phyloP scores from a whole-genome alignment of 257 asterid species.

The Coffea canephora region DNA sequence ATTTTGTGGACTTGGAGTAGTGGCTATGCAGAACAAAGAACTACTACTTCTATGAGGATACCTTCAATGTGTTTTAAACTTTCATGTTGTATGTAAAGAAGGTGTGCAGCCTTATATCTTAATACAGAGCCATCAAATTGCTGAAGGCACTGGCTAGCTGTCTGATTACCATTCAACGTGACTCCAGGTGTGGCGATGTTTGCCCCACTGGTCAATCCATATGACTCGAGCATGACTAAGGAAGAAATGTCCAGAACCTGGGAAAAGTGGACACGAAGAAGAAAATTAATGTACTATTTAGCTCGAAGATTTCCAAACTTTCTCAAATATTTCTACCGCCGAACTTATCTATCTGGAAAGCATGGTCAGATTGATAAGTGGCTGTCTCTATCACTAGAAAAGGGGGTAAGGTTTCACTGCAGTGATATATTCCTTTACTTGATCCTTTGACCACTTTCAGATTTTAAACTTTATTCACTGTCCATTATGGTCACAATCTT shows the following conservation, averaged over 20 bases:
- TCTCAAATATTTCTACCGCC: conserved; percentile 56
- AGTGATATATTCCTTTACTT: neutral
- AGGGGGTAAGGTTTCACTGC: conserved; percentile 40
- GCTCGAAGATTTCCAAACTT: conserved; percentile 73
- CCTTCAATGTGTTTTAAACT: neutral
- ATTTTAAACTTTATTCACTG: neutral
- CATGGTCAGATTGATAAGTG: conserved; percentile 71
- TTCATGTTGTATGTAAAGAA: neutral
- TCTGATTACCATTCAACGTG: neutral
- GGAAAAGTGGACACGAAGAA: conserved; percentile 64
- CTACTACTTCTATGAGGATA: neutral
- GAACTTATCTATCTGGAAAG: conserved; percentile 72
- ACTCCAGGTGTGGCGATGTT: conserved; percentile 75
- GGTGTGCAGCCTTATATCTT: neutral
- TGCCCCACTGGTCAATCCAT: conserved; percentile 77
- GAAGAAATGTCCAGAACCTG: conserved; percentile 68
- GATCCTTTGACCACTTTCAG: neutral
- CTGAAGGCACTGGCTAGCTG: neutral
- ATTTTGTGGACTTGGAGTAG: no score
- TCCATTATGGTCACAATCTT: neutral
- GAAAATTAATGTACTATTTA: conserved; percentile 48
- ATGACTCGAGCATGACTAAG: conserved; percentile 70
- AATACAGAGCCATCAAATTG: neutral
- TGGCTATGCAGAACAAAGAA: neutral
- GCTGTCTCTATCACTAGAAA: conserved; percentile 62